Conservation (phyloP, 2,329 filamentous ascomycete genomes). For the Botrytis porri region DNA sequence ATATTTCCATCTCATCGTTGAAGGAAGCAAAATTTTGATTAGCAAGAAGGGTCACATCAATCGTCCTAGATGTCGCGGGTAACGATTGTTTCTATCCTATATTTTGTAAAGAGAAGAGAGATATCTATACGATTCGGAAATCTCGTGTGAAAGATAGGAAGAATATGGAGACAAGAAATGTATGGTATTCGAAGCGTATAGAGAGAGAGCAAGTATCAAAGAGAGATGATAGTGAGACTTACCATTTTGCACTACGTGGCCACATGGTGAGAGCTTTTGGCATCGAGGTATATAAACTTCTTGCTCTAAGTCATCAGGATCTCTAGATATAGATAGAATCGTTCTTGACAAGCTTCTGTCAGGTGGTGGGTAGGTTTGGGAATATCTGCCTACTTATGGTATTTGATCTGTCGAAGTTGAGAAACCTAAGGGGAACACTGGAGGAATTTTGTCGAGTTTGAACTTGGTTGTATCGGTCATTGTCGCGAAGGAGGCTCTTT, state of each 20-base stretch:
- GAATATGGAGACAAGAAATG: neutral
- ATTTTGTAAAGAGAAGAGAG: neutral
- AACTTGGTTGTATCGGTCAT: too few relatives aligned
- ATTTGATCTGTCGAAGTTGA: neutral
- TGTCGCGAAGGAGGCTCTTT: too few relatives aligned
- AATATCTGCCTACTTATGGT: neutral
- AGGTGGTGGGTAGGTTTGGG: neutral
- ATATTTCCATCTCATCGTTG: neutral
- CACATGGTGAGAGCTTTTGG: too few relatives aligned
- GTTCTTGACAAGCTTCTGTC: neutral
- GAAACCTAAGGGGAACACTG: neutral
- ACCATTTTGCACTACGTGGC: neutral
- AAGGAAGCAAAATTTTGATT: neutral
- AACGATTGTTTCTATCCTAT: neutral
- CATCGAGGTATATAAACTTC: neutral
- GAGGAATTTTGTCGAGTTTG: accelerated
- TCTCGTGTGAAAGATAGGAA: neutral
- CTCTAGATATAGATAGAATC: neutral
- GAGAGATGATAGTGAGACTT: neutral
- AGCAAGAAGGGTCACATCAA: neutral
- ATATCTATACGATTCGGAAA: neutral
- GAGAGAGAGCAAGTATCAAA: neutral
- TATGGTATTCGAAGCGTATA: neutral
- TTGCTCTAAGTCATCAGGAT: neutral
- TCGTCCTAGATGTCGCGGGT: accelerated